A percentile compares a stretch with the other conserved stretches of the same genome.
phyloP scores from a whole-genome alignment of 2,329 filamentous ascomycete species.

The Fusarium sp. region DNA sequence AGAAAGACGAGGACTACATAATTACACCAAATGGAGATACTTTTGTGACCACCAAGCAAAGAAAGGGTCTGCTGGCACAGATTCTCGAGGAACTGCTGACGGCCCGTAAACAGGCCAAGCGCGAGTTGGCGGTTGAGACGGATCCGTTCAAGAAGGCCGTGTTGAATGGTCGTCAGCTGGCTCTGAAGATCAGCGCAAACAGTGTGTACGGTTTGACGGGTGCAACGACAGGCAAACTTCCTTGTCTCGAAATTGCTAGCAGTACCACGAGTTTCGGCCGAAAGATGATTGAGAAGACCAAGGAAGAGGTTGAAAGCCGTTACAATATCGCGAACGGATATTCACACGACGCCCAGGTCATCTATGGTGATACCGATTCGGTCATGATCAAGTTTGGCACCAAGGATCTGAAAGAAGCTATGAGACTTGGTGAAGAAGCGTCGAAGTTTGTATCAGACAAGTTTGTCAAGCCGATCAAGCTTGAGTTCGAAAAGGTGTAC shows the following conservation, averaged over 20 bases:
- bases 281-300: constrained; percentile 99
- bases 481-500: constrained; percentile 99
- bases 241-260: constrained; percentile 94
- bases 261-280: constrained; percentile 97
- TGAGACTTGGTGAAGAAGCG: constrained; percentile 96
- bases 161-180: constrained; percentile 95
- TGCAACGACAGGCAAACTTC: constrained; percentile 94
- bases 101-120: constrained; percentile 96
- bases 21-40: constrained; percentile 94
- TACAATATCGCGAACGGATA: constrained; percentile 97
- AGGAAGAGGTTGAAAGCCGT: constrained; percentile 89
- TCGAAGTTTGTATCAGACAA: constrained; percentile 89
- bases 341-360: constrained; percentile 92
- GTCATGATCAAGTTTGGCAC: constrained; percentile 99
- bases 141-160: constrained; percentile 99
- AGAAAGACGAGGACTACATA: constrained; percentile 95
- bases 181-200: constrained; percentile 96
- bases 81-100: constrained; percentile 93
- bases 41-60: constrained; percentile 88
- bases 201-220: constrained; percentile 97
- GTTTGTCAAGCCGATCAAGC: constrained; percentile 96
- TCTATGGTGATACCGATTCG: constrained; percentile 98
- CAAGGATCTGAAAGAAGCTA: constrained; percentile 85
- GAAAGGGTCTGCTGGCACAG: constrained; percentile 92
- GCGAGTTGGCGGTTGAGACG: constrained; percentile 86